phyloP scores from a whole-genome alignment of 805 yeast genomes.

The Saturnispora kantuleensis region DNA sequence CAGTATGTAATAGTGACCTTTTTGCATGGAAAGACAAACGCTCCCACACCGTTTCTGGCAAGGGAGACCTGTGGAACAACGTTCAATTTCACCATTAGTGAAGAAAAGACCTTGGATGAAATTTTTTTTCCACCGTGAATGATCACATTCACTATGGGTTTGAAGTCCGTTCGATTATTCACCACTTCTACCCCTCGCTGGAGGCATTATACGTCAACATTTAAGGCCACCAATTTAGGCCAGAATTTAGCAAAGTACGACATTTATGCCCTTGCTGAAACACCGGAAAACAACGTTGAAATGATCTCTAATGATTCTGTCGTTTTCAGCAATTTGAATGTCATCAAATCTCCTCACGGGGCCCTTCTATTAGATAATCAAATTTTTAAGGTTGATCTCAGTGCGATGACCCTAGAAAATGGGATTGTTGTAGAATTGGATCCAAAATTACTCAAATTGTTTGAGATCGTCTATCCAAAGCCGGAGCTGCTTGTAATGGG shows the following conservation, averaged over 20 bases:
- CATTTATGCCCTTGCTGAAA: slow-evolving; percentile 32
- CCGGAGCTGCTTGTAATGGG: slow-evolving; percentile 73
- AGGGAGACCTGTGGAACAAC: slow-evolving; percentile 49
- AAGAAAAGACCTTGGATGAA: not conserved
- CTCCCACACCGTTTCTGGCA: slow-evolving; percentile 69
- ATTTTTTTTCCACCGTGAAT: not conserved
- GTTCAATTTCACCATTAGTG: slow-evolving; percentile 35
- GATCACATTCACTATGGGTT: too few relatives aligned
- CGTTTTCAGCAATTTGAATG: slow-evolving; percentile 44
- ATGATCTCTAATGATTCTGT: slow-evolving; percentile 47
- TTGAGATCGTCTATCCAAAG: slow-evolving; percentile 54
- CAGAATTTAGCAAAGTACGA: slow-evolving; percentile 34
- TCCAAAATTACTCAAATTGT: slow-evolving; percentile 36
- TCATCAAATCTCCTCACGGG: slow-evolving; percentile 38
- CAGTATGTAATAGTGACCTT: slow-evolving; percentile 72
- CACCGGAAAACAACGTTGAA: slow-evolving; percentile 43
- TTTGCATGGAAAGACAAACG: slow-evolving; percentile 66
- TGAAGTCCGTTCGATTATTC: slow-evolving; percentile 8
- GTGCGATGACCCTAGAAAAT: slow-evolving; percentile 15
- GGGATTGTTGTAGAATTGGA: slow-evolving; percentile 35
- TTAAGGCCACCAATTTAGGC: slow-evolving; percentile 28
- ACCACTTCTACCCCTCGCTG: slow-evolving; percentile 1
- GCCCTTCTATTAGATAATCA: slow-evolving; percentile 46
- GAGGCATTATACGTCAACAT: slow-evolving; percentile 19
- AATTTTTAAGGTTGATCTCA: slow-evolving; percentile 48